Evolutionary conservation across 2,329 filamentous ascomycete genomes (phyloP).

Genomic region (Scorias spongiosa): DNA sequence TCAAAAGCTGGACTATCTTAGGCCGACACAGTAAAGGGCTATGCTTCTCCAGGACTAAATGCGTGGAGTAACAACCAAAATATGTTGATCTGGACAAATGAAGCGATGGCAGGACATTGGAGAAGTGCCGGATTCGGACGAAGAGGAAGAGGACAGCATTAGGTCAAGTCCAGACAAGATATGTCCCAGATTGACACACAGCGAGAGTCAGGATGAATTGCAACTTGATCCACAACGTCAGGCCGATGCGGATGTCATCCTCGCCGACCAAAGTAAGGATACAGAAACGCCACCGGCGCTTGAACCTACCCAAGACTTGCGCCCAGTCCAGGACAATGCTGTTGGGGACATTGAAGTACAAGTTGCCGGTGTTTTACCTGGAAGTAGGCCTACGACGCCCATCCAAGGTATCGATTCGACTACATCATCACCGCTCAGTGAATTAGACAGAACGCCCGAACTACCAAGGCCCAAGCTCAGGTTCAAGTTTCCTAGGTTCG

Average conservation of each 20-base stretch:
- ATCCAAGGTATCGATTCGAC: constrained; percentile 1
- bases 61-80: background rate
- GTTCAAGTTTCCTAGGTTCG: constrained; percentile 1
- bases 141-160: constrained; percentile 21
- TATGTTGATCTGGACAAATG: constrained; percentile 24
- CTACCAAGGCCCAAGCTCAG: constrained; percentile 1
- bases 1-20: no score
- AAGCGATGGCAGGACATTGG: constrained; percentile 34
- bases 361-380: background rate
- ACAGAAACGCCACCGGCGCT: background rate
- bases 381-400: background rate
- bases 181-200: background rate
- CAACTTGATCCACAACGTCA: background rate
- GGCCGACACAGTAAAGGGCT: no score
- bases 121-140: constrained; percentile 37
- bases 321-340: background rate
- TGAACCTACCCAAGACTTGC: background rate
- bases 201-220: background rate
- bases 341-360: background rate
- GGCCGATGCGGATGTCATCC: background rate
- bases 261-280: background rate
- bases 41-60: no score
- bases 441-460: constrained; percentile 11
- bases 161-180: background rate
- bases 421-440: constrained; percentile 13